Evolutionary conservation across 75 land plant species (phyloP), one percentile per base, ranked within the genome.

Genomic region (Selaginella tamariscina): DNA sequence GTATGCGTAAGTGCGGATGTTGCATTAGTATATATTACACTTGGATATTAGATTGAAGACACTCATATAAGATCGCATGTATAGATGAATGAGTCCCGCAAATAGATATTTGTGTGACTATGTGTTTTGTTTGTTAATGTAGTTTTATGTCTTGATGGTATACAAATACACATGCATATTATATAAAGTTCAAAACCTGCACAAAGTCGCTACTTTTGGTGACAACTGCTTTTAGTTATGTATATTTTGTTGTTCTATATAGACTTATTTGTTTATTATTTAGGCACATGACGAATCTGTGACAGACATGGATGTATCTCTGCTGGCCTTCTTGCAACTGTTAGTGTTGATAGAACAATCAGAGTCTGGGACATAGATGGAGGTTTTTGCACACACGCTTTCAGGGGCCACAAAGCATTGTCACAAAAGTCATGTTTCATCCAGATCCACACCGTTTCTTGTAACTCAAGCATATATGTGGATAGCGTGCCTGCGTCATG

Each of bases 361-460:
- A 75, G 79, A 66, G 88, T 90, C 5, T 94, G 98, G 98, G 95
- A 94, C 77, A 85, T 84, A 24, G 98, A 94, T 63, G 83, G 86
- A 26, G 91, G 96, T 0, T 94, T 71, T 69, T 94, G 98, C 62
- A 89, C 96, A 1, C 98, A 94, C 75, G 83, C 71, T 30, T 94
- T 94, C 70, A 79, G 75, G 49, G 98, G 98, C 30, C 98, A 94
- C 63, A 70, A 72, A 32, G 85, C 22, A 85, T 89, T 72, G 91
- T 94, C 0, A 79, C 81, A 27, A 68, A 80, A 29, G 75, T 94
- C 20, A 44, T 80, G 67, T 94, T 94, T 44, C 96, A 94, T 75
- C 87, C 86, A 0, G 85, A 89, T 72, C 72, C 82, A 0, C 60
- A 83, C 28, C 74, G 71, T 30, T 68, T 83, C 71, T 94, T 66